A percentile compares a stretch with the other conserved stretches of the same genome.
These are phyloP conservation scores for Daldinia grandis DNA, from an alignment of 495 filamentous ascomycete species.

Conservation along the genomic window DNA sequence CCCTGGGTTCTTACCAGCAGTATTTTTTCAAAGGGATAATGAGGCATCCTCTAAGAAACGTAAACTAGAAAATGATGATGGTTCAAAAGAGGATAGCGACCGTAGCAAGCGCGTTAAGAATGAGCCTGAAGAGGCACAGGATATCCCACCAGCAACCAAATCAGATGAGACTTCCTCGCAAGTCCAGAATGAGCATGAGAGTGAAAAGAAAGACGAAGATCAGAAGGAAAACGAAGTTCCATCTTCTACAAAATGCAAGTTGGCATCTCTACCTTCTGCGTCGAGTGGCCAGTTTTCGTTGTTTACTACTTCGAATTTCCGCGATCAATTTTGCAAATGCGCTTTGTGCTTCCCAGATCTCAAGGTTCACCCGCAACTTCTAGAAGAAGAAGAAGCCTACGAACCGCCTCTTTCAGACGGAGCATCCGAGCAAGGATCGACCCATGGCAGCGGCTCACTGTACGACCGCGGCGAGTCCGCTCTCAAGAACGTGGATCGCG, in stretches of 20 bases:
- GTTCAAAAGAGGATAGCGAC: slow-evolving; percentile 53
- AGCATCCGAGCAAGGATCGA: slow-evolving; percentile 55
- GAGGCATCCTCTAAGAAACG: slow-evolving; percentile 69
- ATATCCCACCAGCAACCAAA: slow-evolving; percentile 13
- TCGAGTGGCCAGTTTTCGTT: slow-evolving; percentile 73
- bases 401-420: slow-evolving; percentile 79
- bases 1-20: slow-evolving; percentile 79
- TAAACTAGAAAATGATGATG: slow-evolving; percentile 71
- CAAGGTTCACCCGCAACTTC: slow-evolving; percentile 72
- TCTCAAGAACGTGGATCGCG: slow-evolving; percentile 86
- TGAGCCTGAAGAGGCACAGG: slow-evolving; percentile 36
- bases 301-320: slow-evolving; percentile 80
- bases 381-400: slow-evolving; percentile 93
- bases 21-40: slow-evolving; percentile 52
- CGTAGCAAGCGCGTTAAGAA: slow-evolving; percentile 68
- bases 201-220: slow-evolving; percentile 41
- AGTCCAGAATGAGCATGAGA: slow-evolving; percentile 40
- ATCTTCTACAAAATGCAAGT: slow-evolving; percentile 49
- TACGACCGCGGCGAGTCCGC: slow-evolving; percentile 91
- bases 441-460: slow-evolving; percentile 70
- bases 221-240: slow-evolving; percentile 34
- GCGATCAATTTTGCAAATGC: slow-evolving; percentile 79
- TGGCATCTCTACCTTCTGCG: slow-evolving; percentile 59
- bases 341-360: slow-evolving; percentile 78
- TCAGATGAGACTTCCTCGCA: slow-evolving; percentile 18